Percentiles rank a stretch among this genome's conserved stretches.
Conservation (phyloP, 495 filamentous ascomycete species). For the Aspergillus diversus region DNA sequence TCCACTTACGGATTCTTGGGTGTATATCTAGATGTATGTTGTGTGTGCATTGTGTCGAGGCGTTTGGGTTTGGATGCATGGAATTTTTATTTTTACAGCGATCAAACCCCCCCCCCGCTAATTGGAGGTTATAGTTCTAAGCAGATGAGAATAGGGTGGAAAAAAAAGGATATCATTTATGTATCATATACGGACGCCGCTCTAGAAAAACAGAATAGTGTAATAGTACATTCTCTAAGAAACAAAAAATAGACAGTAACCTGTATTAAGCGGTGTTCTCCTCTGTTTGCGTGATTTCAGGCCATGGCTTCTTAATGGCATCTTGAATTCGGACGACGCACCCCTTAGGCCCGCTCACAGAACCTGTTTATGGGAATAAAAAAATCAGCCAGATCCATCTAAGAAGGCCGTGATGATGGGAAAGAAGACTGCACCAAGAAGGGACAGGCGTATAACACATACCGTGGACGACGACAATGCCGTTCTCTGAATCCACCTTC, state of each 20-base stretch:
- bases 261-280: conserved; percentile 43
- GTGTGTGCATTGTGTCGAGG: conserved; percentile 16
- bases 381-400: conserved; percentile 1
- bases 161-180: conserved; percentile 51
- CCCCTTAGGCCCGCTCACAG: conserved; percentile 83
- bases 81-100: conserved; percentile 13
- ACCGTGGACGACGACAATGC: conserved; percentile 87
- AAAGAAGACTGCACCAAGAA: background rate
- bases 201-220: conserved; percentile 45
- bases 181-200: conserved; percentile 53
- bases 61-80: conserved; percentile 17
- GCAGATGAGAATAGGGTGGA: conserved; percentile 17
- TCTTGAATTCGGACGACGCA: conserved; percentile 84
- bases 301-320: conserved; percentile 89
- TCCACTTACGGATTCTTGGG: conserved; percentile 19
- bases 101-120: background rate
- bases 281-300: conserved; percentile 52
- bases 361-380: conserved; percentile 47
- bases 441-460: conserved; percentile 24
- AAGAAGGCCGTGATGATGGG: too few relatives aligned
- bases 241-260: conserved; percentile 14
- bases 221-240: conserved; percentile 46
- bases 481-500: conserved; percentile 80
- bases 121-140: background rate
- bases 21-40: conserved; percentile 17